Evolutionary conservation across 805 yeast species (phyloP).

Genomic region (Metschnikowia lochheadii): DNA sequence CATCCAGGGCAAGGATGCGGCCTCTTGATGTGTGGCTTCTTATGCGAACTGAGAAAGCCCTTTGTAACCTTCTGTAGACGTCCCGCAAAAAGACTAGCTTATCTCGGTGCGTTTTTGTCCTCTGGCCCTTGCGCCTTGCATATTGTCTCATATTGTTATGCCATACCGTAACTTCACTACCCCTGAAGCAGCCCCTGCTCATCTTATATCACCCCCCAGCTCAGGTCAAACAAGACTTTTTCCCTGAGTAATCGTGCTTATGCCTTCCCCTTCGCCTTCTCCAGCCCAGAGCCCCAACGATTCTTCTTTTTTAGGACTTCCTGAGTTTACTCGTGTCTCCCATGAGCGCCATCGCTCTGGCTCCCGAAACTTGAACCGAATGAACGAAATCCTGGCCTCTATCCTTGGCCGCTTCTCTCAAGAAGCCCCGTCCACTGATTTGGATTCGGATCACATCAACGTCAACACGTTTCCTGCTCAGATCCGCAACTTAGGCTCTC

Average conservation of each 20-base stretch:
- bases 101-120: neutral
- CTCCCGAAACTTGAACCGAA: slow-evolving; percentile 1
- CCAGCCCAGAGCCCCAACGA: neutral
- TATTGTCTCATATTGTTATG: slow-evolving; percentile 3
- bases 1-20: neutral
- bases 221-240: neutral
- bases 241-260: neutral
- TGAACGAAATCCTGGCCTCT: slow-evolving; percentile 10
- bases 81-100: neutral
- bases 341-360: slow-evolving; percentile 2
- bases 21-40: neutral
- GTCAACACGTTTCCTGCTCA: slow-evolving; percentile 3
- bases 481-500: slow-evolving; percentile 7
- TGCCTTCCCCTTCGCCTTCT: neutral
- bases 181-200: slow-evolving; percentile 2
- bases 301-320: neutral
- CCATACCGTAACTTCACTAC: neutral
- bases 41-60: neutral
- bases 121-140: neutral
- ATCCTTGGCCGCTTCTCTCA: slow-evolving; percentile 1
- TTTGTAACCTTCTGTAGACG: neutral
- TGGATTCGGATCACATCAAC: neutral
- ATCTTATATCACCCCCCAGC: neutral
- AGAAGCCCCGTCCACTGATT: neutral
- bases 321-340: neutral